These are phyloP conservation scores for Skeletonema tropicum DNA, from an alignment of 108 stramenopile species.

Conservation along the genomic window DNA sequence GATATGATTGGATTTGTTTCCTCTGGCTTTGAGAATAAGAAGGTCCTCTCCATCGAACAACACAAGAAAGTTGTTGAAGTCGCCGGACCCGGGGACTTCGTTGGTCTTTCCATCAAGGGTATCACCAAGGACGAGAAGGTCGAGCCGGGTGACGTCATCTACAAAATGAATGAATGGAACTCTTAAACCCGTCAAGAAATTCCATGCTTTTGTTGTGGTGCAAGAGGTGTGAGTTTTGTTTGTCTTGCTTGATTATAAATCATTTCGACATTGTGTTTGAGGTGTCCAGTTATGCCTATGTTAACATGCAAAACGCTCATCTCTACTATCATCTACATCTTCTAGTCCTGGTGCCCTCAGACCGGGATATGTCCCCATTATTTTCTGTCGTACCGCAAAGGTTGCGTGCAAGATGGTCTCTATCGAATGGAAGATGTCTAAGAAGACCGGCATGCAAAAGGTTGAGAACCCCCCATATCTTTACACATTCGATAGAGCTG, in stretches of 20 bases:
- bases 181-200: conserved; percentile 71
- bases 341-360: conserved; percentile 80
- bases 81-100: conserved; percentile 77
- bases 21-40: conserved; percentile 69
- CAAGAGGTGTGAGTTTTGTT: conserved; percentile 58
- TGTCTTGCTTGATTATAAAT: no score
- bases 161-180: conserved; percentile 74
- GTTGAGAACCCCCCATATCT: conserved; percentile 82
- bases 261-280: no score
- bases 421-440: conserved; percentile 86
- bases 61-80: conserved; percentile 78
- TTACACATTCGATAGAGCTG: conserved; percentile 80
- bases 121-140: conserved; percentile 83
- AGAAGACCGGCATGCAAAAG: conserved; percentile 87
- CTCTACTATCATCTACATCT: no score
- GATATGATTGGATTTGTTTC: conserved; percentile 74
- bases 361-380: conserved; percentile 76
- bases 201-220: conserved; percentile 78
- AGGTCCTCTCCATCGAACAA: conserved; percentile 83
- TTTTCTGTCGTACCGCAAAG: conserved; percentile 90
- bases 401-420: conserved; percentile 91
- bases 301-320: no score
- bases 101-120: conserved; percentile 85
- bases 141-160: conserved; percentile 79
- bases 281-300: no score